Percentiles rank a stretch among this genome's conserved stretches.
These are phyloP conservation scores for Euptelea pleiosperma DNA, from an alignment of 164 flowering plant genomes.

Conservation along the genomic window DNA sequence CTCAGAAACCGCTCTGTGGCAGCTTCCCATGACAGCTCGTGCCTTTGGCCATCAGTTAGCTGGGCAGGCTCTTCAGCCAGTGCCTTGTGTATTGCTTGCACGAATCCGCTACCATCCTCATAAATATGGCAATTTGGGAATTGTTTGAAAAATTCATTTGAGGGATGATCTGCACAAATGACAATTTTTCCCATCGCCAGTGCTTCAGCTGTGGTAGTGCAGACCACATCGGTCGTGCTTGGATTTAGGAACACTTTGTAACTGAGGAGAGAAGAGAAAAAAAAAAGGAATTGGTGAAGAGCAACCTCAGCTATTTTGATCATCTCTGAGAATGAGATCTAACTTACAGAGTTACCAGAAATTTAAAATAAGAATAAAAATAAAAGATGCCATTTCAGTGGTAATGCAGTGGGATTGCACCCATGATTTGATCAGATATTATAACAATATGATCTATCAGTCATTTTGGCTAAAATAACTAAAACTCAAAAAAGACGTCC, in stretches of 20 bases:
- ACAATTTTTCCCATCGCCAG: constrained; percentile 94
- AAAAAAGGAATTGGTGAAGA: background rate
- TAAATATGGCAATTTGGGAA: constrained; percentile 74
- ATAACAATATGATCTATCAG: too few species aligned
- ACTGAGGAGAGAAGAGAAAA: constrained; percentile 30
- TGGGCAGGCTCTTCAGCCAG: constrained; percentile 55
- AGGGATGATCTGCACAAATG: constrained; percentile 83
- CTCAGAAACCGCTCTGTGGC: constrained; percentile 75
- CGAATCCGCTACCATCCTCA: constrained; percentile 50
- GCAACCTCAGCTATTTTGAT: background rate
- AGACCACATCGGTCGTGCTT: constrained; percentile 94
- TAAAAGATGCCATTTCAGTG: too few species aligned
- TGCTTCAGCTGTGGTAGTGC: constrained; percentile 97
- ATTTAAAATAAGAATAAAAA: too few species aligned
- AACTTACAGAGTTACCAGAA: too few species aligned
- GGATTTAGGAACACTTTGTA: constrained; percentile 92
- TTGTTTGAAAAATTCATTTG: constrained; percentile 95
- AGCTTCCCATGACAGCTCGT: constrained; percentile 89
- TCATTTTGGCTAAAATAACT: too few species aligned
- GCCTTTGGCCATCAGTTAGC: constrained; percentile 54
- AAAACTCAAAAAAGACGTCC: too few species aligned
- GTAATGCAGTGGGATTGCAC: too few species aligned
- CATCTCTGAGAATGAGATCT: background rate
- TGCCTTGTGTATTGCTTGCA: constrained; percentile 45
- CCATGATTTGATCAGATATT: too few species aligned